A percentile compares a stretch with the other conserved stretches of the same genome.
Conservation (phyloP, 176 grass and related monocot genomes). For the Cenchrus americanus region DNA sequence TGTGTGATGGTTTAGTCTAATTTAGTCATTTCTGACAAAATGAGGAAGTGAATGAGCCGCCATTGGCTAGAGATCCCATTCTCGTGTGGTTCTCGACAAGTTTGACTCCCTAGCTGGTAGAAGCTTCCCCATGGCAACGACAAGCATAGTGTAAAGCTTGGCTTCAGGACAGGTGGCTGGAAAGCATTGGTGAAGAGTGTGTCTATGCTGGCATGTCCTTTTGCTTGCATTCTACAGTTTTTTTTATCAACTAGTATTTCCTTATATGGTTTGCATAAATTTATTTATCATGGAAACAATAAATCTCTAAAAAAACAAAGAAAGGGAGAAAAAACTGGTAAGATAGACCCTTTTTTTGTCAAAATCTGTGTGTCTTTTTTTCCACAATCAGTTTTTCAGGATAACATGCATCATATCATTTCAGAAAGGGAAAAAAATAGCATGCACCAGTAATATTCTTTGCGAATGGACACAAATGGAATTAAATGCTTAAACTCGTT, state of each 20-base stretch:
- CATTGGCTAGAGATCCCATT: background rate
- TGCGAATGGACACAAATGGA: conserved; percentile 18
- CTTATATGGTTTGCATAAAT: background rate
- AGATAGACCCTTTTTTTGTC: background rate
- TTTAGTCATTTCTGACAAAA: conserved; percentile 22
- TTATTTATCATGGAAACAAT: background rate
- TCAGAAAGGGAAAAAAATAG: background rate
- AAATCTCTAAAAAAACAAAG: background rate
- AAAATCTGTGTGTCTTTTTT: background rate
- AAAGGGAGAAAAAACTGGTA: background rate
- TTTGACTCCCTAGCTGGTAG: background rate
- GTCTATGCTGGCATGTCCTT: background rate
- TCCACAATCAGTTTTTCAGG: conserved; percentile 5
- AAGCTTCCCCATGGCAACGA: background rate
- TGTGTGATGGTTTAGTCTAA: conserved; percentile 23
- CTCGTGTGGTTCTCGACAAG: background rate
- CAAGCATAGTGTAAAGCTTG: background rate
- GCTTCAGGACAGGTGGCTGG: conserved; percentile 6
- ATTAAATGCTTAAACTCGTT: conserved; percentile 48
- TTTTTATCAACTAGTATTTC: background rate
- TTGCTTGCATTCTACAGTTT: background rate
- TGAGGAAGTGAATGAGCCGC: background rate
- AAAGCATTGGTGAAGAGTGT: background rate
- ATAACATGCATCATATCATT: background rate
- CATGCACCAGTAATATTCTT: background rate